Evolutionary conservation across 2,329 filamentous ascomycete genomes (phyloP), one percentile per base, ranked within the genome.

Genomic region (Clarireedia homoeocarpa): DNA sequence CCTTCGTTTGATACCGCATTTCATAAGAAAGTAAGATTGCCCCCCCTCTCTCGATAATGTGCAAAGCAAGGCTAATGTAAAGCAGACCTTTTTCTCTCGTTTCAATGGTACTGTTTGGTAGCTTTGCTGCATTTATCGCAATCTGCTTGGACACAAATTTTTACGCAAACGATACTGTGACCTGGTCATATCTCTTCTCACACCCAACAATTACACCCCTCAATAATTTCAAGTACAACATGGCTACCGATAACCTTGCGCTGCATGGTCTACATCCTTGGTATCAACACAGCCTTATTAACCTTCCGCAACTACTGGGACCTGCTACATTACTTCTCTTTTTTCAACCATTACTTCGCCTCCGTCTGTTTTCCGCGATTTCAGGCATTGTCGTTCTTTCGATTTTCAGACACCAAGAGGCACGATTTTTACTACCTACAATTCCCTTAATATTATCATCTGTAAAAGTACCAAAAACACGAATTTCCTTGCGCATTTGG

Each of bases 81-180:
- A 58, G 58, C 61, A 83, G 81, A 68, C 82, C 81, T 59, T 69
- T 77, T 44, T 80, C 82, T 53, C 74, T 95, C 49, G 67, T 83
- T 60, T 79, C 82, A 56, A 78, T 94, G 64, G 69, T 82, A 54
- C 66, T 81, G 54, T 85, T 86, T 59, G 88, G 82, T 34, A 69
- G 86, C 38, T 69, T 85, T 50, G 91, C 89, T 51, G 77, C 84
- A 48, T 76, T 83, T 56, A 71, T 92, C 61, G 92, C 91, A 42
- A 81, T 96, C 63, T 81, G 82, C 56, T 78, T 90, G 56, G 94
- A 99, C 71, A 97, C 92, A 3, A 80, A 83, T 47, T 96, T 95
- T 70, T 96, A 96, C 69, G 75, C 80, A 47, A 69, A 77, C 57
- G 77, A 80, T 57, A 78, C 83, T 53, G 78, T 89, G 57, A 80